phyloP scores from a whole-genome alignment of 768 basidiomycete genomes.

The Termitomyces eurrhizus region DNA sequence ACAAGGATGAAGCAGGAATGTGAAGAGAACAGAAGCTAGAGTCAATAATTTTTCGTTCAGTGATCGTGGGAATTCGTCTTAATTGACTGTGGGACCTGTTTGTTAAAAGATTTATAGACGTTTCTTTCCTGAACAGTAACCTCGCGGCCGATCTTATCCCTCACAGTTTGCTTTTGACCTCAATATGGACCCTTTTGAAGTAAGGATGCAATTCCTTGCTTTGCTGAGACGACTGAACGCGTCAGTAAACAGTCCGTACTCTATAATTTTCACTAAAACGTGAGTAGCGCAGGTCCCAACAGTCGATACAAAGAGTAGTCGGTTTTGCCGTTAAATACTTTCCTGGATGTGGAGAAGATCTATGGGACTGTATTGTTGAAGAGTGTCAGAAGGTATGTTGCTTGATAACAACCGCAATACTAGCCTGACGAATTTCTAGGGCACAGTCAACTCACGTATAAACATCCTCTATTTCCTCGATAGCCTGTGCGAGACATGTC shows the following conservation, averaged over 20 bases:
- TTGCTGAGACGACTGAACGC: slow-evolving; percentile 64
- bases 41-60: slow-evolving; percentile 7
- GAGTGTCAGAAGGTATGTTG: slow-evolving; percentile 77
- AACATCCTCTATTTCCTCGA: slow-evolving; percentile 92
- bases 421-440: slow-evolving; percentile 39
- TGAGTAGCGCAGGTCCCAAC: slow-evolving; percentile 59
- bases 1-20: background rate
- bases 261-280: slow-evolving; percentile 18
- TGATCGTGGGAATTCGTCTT: slow-evolving; percentile 8
- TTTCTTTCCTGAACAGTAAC: background rate
- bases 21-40: background rate
- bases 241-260: slow-evolving; percentile 31
- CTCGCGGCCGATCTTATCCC: background rate
- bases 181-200: slow-evolving; percentile 64
- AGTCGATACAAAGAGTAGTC: slow-evolving; percentile 86
- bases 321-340: slow-evolving; percentile 83
- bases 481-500: slow-evolving; percentile 76
- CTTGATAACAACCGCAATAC: background rate
- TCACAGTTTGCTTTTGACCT: background rate
- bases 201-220: slow-evolving; percentile 68
- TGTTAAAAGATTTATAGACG: too few species aligned
- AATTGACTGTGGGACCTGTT: slow-evolving; percentile 17
- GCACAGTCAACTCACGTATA: slow-evolving; percentile 86
- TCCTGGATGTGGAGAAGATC: slow-evolving; percentile 80
- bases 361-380: slow-evolving; percentile 92